Base-by-base conservation (phyloP, 1,139 yeast genomes). In the Protomyces arabidopsidicola region DNA sequence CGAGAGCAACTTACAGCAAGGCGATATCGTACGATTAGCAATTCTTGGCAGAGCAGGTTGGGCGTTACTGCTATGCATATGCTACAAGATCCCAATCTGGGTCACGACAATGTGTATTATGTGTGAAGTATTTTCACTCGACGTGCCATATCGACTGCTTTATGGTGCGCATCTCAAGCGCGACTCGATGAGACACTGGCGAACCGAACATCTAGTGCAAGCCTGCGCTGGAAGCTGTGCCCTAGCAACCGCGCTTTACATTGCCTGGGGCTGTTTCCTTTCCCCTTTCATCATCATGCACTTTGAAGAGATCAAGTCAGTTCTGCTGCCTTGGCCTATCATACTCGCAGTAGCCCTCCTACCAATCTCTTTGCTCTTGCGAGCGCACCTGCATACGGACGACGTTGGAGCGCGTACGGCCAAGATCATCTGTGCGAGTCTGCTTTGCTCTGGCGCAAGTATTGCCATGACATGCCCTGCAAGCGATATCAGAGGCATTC, bases 271-370 rank as follows among this genome's bases (percentile, higher is more conserved):
- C 50, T 53, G 54, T 20, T 24, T 22, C 14, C 35, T 60, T 22
- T 51, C 62, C 18, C 34, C 63, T 12, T 57, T 62, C 39, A 48
- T 51, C 18, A n/a, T 53, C 27, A 34, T 42, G 18, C 58, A 62
- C 54, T 57, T 57, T 52, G 52, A 57, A 9, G 54, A 48, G 1
- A 45, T 53, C 38, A 54, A 38, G 50, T 36, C 53, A 31, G 42
- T 62, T 45, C 45, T 51, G 42, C 53, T 58, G 27, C 31, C 50
- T 22, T 63, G 63, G n/a, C 62, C 57, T 2, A 63, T 63, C 14
- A 35, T 62, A 16, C 51, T 62, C 34, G 38, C 57, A 5, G 18
- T 57, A 42, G 57, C 53, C 5, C 42, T 62, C 24, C 24, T 62
- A 12, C 65, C 65, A 4, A 45, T 50, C 20, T 56, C 50, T 24